Percentiles rank a stretch among this genome's conserved stretches.
Conservation (phyloP, 805 yeast species). For the Myxozyma sirexii region DNA sequence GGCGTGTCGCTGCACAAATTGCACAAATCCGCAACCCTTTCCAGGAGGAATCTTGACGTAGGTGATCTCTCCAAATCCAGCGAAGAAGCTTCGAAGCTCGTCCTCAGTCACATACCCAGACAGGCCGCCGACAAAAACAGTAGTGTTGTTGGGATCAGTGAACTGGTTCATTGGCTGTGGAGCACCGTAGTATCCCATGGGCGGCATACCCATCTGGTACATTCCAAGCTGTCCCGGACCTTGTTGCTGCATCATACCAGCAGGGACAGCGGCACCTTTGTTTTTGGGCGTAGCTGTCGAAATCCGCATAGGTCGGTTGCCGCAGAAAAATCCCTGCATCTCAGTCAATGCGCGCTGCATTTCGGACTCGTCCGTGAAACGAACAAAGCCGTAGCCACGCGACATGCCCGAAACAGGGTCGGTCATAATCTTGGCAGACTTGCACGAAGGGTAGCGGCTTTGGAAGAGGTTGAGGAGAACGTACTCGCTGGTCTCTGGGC, state of each 20-base stretch:
- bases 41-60: constrained; percentile 81
- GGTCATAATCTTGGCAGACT: constrained; percentile 74
- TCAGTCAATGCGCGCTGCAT: constrained; percentile 73
- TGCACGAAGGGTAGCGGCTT: constrained; percentile 68
- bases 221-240: constrained; percentile 38
- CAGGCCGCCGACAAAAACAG: constrained; percentile 70
- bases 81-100: constrained; percentile 62
- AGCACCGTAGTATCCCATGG: constrained; percentile 41
- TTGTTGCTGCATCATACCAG: constrained; percentile 37
- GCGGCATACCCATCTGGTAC: constrained; percentile 39
- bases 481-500: constrained; percentile 70
- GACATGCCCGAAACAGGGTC: constrained; percentile 71
- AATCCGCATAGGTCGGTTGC: constrained; percentile 76
- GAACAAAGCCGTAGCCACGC: constrained; percentile 89
- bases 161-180: constrained; percentile 51
- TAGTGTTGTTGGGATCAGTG: constrained; percentile 82
- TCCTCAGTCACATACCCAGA: constrained; percentile 59
- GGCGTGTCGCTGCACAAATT: constrained; percentile 70
- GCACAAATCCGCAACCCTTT: constrained; percentile 86
- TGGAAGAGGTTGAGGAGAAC: constrained; percentile 67
- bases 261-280: constrained; percentile 40
- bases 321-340: constrained; percentile 77
- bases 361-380: constrained; percentile 64
- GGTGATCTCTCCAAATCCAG: constrained; percentile 72
- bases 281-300: constrained; percentile 65